Conservation (phyloP, 805 yeast genomes). For the Kazachstania africana region DNA sequence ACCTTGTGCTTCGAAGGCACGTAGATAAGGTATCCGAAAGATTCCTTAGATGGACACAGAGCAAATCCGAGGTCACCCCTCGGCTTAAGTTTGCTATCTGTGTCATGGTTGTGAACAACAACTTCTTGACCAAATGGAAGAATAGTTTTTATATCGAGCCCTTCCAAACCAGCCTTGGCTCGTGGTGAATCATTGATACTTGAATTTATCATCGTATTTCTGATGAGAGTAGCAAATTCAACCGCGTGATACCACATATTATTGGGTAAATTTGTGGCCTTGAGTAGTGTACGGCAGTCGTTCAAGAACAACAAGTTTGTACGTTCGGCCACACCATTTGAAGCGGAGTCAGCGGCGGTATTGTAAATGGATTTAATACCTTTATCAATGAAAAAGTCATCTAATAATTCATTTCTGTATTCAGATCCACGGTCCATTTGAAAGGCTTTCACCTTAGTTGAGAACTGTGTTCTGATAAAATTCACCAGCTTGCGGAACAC, state of each 20-base stretch:
- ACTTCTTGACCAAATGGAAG: constrained; percentile 4
- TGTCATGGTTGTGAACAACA: constrained; percentile 1
- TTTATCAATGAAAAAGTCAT: background rate
- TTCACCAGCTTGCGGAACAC: background rate
- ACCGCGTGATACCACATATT: constrained; percentile 5
- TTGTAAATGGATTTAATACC: constrained; percentile 3
- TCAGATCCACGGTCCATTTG: background rate
- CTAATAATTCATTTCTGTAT: background rate
- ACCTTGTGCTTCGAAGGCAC: background rate
- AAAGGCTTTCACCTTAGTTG: background rate
- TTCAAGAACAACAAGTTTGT: constrained; percentile 2
- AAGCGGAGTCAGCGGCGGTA: constrained; percentile 4
- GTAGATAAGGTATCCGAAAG: constrained; percentile 1
- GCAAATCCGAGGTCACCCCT: constrained; percentile 1
- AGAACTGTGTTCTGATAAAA: constrained; percentile 2
- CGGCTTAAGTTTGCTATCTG: background rate
- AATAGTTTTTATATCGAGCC: background rate
- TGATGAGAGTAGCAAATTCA: constrained; percentile 1
- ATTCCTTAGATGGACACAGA: background rate
- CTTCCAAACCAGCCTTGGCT: background rate
- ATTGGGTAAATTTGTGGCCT: constrained; percentile 1
- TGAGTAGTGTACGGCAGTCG: constrained; percentile 3
- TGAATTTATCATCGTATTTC: background rate
- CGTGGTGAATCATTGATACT: background rate
- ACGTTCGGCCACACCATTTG: constrained; percentile 8